Base-by-base conservation (phyloP, 2,329 filamentous ascomycete genomes). In the Pseudocercospora fijiensis region DNA sequence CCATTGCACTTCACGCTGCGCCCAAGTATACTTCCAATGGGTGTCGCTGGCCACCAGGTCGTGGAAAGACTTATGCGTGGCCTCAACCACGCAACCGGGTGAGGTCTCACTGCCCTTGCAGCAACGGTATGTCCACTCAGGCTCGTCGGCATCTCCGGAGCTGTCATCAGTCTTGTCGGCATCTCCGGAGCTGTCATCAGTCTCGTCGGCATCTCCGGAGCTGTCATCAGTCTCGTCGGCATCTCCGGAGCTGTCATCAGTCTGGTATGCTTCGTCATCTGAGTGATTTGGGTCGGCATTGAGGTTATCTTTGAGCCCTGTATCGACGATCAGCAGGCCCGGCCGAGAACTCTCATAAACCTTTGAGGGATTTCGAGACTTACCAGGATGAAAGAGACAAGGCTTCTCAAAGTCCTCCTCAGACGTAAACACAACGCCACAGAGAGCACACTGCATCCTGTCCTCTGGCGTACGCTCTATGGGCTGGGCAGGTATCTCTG, bases 331-430 rank as follows among this genome's bases (percentile, higher is more conserved):
- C 6, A 41, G 37, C 37, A n/a, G 37, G 37, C 2, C 18, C 18
- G 37, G 37, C 2, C 18, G 37, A 18, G 2, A 8, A 41, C 5
- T 18, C n/a, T 41, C 16, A 41, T 41, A 13, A 13, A 7, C 5
- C 4, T 41, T 41, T 18, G 2, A 4, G 1, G 2, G 4, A 30
- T 53, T 6, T 26, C 11, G 24, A 18, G 10, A 3, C 49, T n/a
- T 22, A 26, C 45, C 45, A 30, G 49, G 49, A 53, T 53, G 49
- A n/a, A 53, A 53, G 16, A 53, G 49, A 18, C 49, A 53, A n/a
- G 49, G 49, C 11, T n/a, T 8, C 5, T 53, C 7, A 24, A 53
- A 53, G 16, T 26, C 45, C 20, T 53, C 6, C 49, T 11, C 22
- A n/a, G 8, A 27, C 4, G 1, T n/a, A 13, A 28, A 3, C 20